These are phyloP conservation scores for Fusarium tupiense DNA, from an alignment of 2,329 filamentous ascomycete species.

Conservation along the genomic window DNA sequence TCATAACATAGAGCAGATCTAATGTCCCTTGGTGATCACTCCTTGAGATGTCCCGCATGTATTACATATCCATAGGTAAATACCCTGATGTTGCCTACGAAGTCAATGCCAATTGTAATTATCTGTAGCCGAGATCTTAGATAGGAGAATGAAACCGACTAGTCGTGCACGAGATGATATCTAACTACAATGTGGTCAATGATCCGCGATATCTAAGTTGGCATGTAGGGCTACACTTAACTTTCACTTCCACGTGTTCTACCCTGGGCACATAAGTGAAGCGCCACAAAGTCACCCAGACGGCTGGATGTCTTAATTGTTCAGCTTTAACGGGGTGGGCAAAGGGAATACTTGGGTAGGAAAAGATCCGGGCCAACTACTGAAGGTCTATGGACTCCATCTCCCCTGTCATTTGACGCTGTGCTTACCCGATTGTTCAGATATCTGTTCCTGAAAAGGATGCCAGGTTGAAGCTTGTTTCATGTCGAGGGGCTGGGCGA, in stretches of 20 bases:
- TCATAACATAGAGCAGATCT: neutral
- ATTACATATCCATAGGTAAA: neutral
- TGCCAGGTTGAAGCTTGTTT: constrained; percentile 9
- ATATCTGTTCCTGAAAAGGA: neutral
- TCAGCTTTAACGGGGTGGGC: neutral
- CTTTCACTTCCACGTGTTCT: constrained; percentile 9
- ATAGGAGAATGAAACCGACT: constrained; percentile 19
- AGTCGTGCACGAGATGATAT: neutral
- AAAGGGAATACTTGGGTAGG: neutral
- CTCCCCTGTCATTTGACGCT: neutral
- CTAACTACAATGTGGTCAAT: constrained; percentile 22
- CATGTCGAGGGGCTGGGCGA: neutral
- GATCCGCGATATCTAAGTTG: constrained; percentile 7
- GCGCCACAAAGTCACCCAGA: neutral
- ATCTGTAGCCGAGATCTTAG: constrained; percentile 11
- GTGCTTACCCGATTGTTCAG: neutral
- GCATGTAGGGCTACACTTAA: constrained; percentile 21
- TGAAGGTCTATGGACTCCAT: neutral
- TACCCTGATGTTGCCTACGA: neutral
- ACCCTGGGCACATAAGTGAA: neutral
- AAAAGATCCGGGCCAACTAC: neutral
- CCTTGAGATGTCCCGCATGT: neutral
- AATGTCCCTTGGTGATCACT: neutral
- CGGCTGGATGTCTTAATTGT: neutral
- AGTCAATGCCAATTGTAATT: neutral